These are phyloP conservation scores for Fusarium lyarnte DNA, from an alignment of 2,329 filamentous ascomycete species.

Conservation along the genomic window DNA sequence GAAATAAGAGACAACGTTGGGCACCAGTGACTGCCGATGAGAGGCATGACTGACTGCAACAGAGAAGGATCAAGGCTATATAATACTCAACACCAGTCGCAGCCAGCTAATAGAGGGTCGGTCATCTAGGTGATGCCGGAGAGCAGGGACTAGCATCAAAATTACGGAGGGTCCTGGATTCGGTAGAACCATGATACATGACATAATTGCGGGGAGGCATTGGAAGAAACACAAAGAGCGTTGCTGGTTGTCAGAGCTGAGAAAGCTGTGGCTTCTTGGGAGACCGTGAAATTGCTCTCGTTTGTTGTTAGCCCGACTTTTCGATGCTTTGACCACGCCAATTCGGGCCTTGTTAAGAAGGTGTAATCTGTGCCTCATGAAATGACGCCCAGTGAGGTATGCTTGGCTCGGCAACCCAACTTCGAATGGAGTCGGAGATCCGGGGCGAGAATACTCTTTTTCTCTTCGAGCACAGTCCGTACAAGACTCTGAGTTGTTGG, in stretches of 20 bases:
- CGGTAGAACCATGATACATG: conserved; percentile 53
- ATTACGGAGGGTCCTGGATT: conserved; percentile 51
- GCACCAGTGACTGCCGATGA: conserved; percentile 41
- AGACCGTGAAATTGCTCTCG: conserved; percentile 27
- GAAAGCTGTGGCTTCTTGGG: conserved; percentile 36
- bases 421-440: conserved; percentile 22
- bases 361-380: conserved; percentile 24
- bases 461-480: conserved; percentile 5
- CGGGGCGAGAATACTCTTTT: conserved; percentile 27
- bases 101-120: conserved; percentile 25
- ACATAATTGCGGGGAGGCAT: conserved; percentile 56
- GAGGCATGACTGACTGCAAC: conserved; percentile 34
- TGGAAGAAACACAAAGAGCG: conserved; percentile 25
- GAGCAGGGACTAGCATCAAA: conserved; percentile 46
- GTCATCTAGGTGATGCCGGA: conserved; percentile 38
- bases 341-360: conserved; percentile 38
- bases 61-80: conserved; percentile 43
- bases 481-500: not conserved
- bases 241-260: conserved; percentile 30
- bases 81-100: conserved; percentile 38
- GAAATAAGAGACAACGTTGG: conserved; percentile 31
- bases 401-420: conserved; percentile 31
- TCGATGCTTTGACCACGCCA: conserved; percentile 40
- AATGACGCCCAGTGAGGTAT: conserved; percentile 25
- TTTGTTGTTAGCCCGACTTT: conserved; percentile 34